Evolutionary conservation across 108 stramenopile species (phyloP).

Genomic region (Skeletonema tropicum): DNA sequence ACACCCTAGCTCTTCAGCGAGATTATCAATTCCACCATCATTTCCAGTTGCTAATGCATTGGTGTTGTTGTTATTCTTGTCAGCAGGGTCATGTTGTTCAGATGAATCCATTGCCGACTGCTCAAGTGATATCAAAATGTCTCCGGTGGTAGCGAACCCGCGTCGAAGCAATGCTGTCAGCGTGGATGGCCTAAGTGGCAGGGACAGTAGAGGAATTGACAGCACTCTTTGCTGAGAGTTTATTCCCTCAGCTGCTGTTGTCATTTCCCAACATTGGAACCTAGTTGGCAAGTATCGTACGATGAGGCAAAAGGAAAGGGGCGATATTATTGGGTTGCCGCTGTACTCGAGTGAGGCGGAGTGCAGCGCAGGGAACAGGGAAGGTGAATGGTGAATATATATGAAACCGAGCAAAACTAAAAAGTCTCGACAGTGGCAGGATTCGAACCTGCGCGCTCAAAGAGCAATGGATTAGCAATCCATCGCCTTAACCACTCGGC

Average conservation of each 20-base stretch:
- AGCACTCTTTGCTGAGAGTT: slow-evolving; percentile 3
- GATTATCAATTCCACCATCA: neutral
- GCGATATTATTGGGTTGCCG: too few species aligned
- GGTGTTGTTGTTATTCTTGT: neutral
- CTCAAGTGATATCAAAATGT: slow-evolving; percentile 48
- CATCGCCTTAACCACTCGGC: slow-evolving; percentile 95
- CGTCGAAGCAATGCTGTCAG: slow-evolving; percentile 57
- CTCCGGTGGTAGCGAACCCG: slow-evolving; percentile 68
- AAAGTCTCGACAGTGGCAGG: slow-evolving; percentile 47
- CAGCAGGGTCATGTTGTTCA: neutral
- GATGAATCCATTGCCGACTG: neutral
- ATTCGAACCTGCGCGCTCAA: slow-evolving; percentile 83
- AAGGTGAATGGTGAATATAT: neutral
- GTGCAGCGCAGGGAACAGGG: too few species aligned
- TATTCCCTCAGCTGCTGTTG: neutral
- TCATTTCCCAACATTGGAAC: too few species aligned
- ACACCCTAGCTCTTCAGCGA: slow-evolving; percentile 38
- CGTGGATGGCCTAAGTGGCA: slow-evolving; percentile 80
- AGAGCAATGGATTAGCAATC: slow-evolving; percentile 92
- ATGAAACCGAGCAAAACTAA: neutral
- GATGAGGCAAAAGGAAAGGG: too few species aligned
- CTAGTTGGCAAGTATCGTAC: too few species aligned
- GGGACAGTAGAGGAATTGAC: slow-evolving; percentile 52
- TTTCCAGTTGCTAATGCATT: neutral
- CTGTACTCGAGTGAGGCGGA: too few species aligned